Evolutionary conservation across 176 grass and related monocot species (phyloP).

Genomic region (Bromus sterilis): DNA sequence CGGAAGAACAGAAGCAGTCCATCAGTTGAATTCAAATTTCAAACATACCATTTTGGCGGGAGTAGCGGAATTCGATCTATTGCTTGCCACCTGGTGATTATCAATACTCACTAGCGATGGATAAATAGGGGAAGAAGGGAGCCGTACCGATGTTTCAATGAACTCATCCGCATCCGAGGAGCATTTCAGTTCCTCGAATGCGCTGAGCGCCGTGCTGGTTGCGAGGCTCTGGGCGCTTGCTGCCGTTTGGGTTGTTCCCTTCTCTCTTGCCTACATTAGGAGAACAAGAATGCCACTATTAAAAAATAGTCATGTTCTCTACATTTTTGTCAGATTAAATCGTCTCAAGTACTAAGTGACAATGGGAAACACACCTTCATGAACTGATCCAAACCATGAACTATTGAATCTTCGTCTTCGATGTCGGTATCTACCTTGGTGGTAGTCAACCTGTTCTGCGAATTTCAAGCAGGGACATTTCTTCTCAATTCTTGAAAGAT

Average conservation of each 20-base stretch:
- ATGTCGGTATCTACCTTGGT: conserved; percentile 24
- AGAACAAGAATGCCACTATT: neutral
- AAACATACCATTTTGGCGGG: neutral
- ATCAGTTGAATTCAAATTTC: neutral
- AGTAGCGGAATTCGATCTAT: neutral
- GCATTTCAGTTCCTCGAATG: conserved; percentile 34
- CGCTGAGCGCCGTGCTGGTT: neutral
- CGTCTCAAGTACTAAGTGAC: neutral
- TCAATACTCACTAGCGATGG: neutral
- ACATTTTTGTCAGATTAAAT: neutral
- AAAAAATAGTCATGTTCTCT: neutral
- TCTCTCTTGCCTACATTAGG: conserved; percentile 22
- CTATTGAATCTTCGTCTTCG: conserved; percentile 31
- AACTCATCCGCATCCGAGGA: conserved; percentile 47
- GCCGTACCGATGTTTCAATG: conserved; percentile 47
- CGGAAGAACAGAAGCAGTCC: neutral
- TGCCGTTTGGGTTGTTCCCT: conserved; percentile 18
- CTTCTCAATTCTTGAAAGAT: neutral
- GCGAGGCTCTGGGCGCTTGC: conserved; percentile 28
- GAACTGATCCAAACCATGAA: conserved; percentile 31
- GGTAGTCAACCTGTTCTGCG: conserved; percentile 45
- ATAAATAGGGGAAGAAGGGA: neutral
- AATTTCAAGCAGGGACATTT: neutral
- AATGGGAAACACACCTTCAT: conserved; percentile 34
- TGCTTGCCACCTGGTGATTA: neutral